Conservation (phyloP, 2,329 filamentous ascomycete species). For the Xylariales sp. region DNA sequence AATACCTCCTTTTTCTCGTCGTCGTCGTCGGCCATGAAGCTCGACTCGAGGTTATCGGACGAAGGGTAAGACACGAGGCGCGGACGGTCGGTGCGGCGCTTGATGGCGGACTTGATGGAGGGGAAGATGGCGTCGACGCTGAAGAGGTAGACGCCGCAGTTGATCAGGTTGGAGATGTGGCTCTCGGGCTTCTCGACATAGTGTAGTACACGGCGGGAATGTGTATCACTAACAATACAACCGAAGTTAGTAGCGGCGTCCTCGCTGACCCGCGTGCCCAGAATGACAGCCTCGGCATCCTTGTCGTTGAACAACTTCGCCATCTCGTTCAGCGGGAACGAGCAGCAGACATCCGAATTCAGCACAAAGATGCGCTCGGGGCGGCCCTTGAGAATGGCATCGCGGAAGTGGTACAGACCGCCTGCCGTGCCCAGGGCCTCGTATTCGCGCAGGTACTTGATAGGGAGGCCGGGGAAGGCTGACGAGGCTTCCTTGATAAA, state of each 20-base stretch:
- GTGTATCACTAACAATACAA: conserved; percentile 91
- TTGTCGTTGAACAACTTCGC: conserved; percentile 89
- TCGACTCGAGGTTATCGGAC: conserved; percentile 81
- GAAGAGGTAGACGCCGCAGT: conserved; percentile 98
- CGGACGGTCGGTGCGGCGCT: conserved; percentile 86
- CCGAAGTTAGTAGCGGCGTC: conserved; percentile 95
- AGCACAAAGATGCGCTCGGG: conserved; percentile 95
- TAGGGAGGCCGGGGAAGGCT: conserved; percentile 81
- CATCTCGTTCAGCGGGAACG: conserved; percentile 95
- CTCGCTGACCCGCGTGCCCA: conserved; percentile 86
- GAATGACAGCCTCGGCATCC: conserved; percentile 92
- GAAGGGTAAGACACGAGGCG: conserved; percentile 93
- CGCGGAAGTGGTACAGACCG: conserved; percentile 97
- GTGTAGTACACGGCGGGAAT: conserved; percentile 93
- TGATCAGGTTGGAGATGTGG: conserved; percentile 97
- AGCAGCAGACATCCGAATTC: conserved; percentile 98
- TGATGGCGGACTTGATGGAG: conserved; percentile 89
- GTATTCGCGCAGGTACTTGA: conserved; percentile 97
- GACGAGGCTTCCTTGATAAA: conserved; percentile 89
- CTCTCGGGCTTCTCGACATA: conserved; percentile 99
- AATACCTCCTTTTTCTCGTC: conserved; percentile 78
- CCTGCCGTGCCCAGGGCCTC: conserved; percentile 92
- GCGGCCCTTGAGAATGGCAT: conserved; percentile 93
- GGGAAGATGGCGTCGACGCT: conserved; percentile 94
- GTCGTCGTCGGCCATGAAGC: conserved; percentile 56